Conservation (phyloP, 2,329 filamentous ascomycete genomes). For the Pestalotiopsis sp. region DNA sequence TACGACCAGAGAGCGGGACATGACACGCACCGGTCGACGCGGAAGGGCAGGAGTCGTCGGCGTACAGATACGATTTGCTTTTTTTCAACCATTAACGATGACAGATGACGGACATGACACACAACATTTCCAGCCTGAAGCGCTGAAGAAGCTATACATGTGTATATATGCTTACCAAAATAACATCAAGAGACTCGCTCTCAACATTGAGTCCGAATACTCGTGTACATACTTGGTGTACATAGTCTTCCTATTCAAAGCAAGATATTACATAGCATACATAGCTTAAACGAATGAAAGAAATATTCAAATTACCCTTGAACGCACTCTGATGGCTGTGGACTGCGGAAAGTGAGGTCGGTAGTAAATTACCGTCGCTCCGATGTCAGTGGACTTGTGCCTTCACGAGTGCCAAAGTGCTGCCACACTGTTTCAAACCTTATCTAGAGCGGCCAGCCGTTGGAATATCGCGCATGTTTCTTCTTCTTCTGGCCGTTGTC, state of each 20-base stretch:
- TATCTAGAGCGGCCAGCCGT: neutral
- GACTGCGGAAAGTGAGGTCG: too few relatives aligned
- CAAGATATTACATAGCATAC: neutral
- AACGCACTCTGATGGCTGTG: too few relatives aligned
- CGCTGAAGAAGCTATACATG: neutral
- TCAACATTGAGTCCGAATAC: neutral
- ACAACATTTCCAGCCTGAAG: neutral
- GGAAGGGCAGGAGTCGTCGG: neutral
- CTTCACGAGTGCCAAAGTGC: neutral
- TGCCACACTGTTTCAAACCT: neutral
- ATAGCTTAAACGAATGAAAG: neutral
- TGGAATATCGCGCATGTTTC: neutral
- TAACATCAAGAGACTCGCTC: neutral
- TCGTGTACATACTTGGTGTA: neutral
- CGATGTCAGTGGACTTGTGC: neutral
- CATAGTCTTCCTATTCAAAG: neutral
- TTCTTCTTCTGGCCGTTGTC: neutral
- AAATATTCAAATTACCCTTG: neutral
- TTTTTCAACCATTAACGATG: neutral
- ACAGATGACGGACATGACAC: neutral
- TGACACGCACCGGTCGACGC: neutral
- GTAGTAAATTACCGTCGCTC: too few relatives aligned
- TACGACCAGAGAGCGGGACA: neutral
- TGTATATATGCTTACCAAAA: neutral
- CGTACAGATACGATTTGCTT: neutral